A percentile compares a stretch with the other conserved stretches of the same genome.
Evolutionary conservation across 805 yeast species (phyloP).

Genomic region (Kodamaea restingae): DNA sequence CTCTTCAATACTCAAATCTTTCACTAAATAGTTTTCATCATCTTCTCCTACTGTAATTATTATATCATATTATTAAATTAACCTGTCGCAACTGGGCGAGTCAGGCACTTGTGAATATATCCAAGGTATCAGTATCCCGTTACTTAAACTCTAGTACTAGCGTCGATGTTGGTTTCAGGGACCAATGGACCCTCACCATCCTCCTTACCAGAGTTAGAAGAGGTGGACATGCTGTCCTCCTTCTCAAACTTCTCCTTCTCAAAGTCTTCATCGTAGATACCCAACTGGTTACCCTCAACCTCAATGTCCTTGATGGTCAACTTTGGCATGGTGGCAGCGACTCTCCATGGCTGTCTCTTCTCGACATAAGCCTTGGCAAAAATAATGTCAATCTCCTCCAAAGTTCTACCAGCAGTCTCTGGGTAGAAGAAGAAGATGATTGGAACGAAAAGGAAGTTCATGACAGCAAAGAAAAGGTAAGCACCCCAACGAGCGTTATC

Average conservation of each 20-base stretch:
- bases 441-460: slow-evolving; percentile 37
- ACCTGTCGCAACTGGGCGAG: not conserved
- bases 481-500: slow-evolving; percentile 36
- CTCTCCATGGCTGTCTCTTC: slow-evolving; percentile 55
- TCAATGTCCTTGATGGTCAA: slow-evolving; percentile 54
- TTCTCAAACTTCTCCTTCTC: slow-evolving; percentile 43
- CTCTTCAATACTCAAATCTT: too few relatives aligned
- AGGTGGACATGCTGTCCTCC: slow-evolving; percentile 23
- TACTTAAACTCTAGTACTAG: slow-evolving; percentile 8
- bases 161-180: slow-evolving; percentile 3
- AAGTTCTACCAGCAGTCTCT: slow-evolving; percentile 34
- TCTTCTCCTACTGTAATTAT: too few relatives aligned
- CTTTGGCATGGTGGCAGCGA: slow-evolving; percentile 61
- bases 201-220: slow-evolving; percentile 14
- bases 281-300: slow-evolving; percentile 54
- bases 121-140: too few relatives aligned
- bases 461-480: slow-evolving; percentile 39
- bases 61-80: too few relatives aligned
- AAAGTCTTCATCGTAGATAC: slow-evolving; percentile 44
- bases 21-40: too few relatives aligned
- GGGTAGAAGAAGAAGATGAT: slow-evolving; percentile 42
- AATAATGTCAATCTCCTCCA: slow-evolving; percentile 52
- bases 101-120: too few relatives aligned
- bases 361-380: slow-evolving; percentile 61
- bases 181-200: slow-evolving; percentile 10